phyloP scores from a whole-genome alignment of 2,329 filamentous ascomycete species.

The Aspergillus sp. region DNA sequence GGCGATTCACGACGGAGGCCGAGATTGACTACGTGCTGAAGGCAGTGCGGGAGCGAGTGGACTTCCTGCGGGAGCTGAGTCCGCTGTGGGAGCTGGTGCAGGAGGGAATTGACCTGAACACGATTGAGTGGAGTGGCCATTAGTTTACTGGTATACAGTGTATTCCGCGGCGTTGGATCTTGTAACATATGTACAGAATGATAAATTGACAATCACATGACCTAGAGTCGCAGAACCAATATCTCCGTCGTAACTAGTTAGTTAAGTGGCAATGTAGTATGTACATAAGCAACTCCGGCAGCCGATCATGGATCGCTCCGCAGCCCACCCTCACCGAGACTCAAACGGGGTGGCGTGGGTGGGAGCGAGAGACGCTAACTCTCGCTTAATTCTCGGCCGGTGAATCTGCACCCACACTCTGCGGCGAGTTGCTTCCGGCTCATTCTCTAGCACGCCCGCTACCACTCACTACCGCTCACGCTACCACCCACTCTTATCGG shows the following conservation, averaged over 20 bases:
- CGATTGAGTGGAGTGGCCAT: slow-evolving; percentile 98
- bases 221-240: no score
- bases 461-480: slow-evolving; percentile 22
- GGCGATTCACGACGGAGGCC: slow-evolving; percentile 88
- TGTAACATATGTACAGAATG: slow-evolving; percentile 10
- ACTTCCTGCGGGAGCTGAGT: slow-evolving; percentile 89
- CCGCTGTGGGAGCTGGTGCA: slow-evolving; percentile 97
- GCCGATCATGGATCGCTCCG: no score
- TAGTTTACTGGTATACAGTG: not conserved
- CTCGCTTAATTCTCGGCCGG: slow-evolving; percentile 21
- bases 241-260: no score
- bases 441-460: slow-evolving; percentile 37
- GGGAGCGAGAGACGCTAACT: slow-evolving; percentile 19
- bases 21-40: slow-evolving; percentile 98
- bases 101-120: slow-evolving; percentile 91
- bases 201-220: no score
- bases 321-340: slow-evolving; percentile 19
- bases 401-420: slow-evolving; percentile 17
- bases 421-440: slow-evolving; percentile 22
- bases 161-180: not conserved
- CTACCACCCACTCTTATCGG: slow-evolving; percentile 22
- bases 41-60: slow-evolving; percentile 85
- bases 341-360: slow-evolving; percentile 28
- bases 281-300: no score
- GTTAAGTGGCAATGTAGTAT: no score